A percentile compares a stretch with the other conserved stretches of the same genome.
Evolutionary conservation across 1,284 basidiomycete genomes (phyloP).

Genomic region (Tilletiaria anomala): DNA sequence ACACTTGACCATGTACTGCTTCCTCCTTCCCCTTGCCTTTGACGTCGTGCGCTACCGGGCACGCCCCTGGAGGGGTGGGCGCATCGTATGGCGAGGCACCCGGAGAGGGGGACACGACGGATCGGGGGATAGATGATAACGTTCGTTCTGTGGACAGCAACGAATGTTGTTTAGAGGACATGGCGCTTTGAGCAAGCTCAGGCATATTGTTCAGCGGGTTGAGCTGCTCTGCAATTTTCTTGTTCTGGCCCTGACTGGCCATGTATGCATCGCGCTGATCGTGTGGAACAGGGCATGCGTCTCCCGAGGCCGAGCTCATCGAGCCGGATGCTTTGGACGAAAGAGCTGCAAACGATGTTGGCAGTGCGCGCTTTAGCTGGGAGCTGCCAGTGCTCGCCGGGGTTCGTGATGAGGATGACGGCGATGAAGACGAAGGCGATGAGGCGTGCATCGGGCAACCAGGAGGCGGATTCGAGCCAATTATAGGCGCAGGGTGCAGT

Average conservation of each 20-base stretch:
- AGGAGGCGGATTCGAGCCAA: too few species aligned
- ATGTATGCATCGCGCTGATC: conserved; percentile 15
- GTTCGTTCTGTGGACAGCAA: conserved; percentile 62
- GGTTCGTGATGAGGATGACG: too few species aligned
- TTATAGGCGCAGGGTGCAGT: too few species aligned
- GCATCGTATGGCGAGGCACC: conserved; percentile 33
- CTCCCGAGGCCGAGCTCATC: conserved; percentile 11
- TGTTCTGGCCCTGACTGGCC: too few species aligned
- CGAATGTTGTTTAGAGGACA: conserved; percentile 48
- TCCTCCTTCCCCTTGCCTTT: conserved; percentile 13
- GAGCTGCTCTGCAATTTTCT: conserved; percentile 17
- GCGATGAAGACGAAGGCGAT: too few species aligned
- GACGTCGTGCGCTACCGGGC: conserved; percentile 12
- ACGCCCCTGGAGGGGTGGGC: conserved; percentile 12
- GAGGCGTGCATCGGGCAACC: too few species aligned
- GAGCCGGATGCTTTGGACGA: conserved; percentile 8
- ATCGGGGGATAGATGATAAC: conserved; percentile 71
- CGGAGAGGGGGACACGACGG: conserved; percentile 39
- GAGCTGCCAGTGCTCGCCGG: too few species aligned
- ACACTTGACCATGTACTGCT: too few species aligned
- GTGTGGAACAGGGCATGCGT: conserved; percentile 16
- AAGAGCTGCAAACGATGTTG: too few species aligned
- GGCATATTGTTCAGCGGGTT: conserved; percentile 89
- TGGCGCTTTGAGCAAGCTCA: conserved; percentile 54
- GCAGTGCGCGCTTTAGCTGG: too few species aligned